phyloP scores from a whole-genome alignment of 73 alveolate species.

The Stentor roeselii region DNA sequence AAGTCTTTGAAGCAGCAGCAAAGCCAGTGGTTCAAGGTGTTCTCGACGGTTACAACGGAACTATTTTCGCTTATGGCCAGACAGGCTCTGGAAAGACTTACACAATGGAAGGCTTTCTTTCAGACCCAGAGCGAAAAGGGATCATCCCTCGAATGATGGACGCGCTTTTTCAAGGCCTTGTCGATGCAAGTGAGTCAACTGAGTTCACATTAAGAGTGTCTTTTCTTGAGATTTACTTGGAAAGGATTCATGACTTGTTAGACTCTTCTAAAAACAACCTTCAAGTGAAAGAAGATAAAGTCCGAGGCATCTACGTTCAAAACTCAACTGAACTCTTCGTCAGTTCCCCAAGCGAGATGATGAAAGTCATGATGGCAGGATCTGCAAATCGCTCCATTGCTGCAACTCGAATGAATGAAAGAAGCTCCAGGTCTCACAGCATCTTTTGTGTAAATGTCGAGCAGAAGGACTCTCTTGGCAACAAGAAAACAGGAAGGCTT shows the following conservation, averaged over 20 bases:
- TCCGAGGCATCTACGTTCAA: constrained; percentile 91
- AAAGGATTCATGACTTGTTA: constrained; percentile 80
- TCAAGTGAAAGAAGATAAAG: constrained; percentile 85
- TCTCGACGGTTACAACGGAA: constrained; percentile 93
- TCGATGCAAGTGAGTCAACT: constrained; percentile 56
- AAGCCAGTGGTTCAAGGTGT: constrained; percentile 83
- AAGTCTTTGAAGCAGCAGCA: constrained; percentile 64
- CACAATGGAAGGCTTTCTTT: constrained; percentile 90
- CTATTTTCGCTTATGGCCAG: constrained; percentile 96
- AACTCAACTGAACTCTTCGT: constrained; percentile 93
- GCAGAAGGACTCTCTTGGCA: constrained; percentile 67
- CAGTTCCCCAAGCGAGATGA: constrained; percentile 82
- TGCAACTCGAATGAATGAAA: constrained; percentile 96
- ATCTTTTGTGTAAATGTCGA: constrained; percentile 78
- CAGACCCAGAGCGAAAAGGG: constrained; percentile 58
- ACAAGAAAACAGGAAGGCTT: constrained; percentile 28
- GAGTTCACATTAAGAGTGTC: constrained; percentile 81
- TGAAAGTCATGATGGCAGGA: constrained; percentile 88
- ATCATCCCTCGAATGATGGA: constrained; percentile 85
- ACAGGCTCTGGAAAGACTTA: constrained; percentile 97
- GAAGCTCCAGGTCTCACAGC: constrained; percentile 91
- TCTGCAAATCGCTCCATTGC: constrained; percentile 90
- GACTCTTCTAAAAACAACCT: constrained; percentile 84
- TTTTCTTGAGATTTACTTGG: constrained; percentile 88
- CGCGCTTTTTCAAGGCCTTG: constrained; percentile 62